phyloP scores from a whole-genome alignment of 2,329 filamentous ascomycete genomes.

The Scopulariopsis brevicaulis region DNA sequence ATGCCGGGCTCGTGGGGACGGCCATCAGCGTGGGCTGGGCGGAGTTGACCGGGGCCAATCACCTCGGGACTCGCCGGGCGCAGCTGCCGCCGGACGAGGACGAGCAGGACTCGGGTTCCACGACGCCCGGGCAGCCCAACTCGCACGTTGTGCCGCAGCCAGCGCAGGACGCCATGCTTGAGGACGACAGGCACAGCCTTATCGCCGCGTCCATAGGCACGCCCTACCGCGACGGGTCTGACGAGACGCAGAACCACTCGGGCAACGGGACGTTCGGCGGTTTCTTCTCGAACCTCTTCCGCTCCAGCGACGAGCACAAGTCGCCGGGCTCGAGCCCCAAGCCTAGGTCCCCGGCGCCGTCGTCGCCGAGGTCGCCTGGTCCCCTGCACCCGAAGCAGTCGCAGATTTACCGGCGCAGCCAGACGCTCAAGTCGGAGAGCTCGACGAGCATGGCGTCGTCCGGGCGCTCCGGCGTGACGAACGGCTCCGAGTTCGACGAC shows the following conservation, averaged over 20 bases:
- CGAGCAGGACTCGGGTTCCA: slow-evolving; percentile 17
- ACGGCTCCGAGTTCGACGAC: slow-evolving; percentile 35
- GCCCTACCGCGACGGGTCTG: slow-evolving; percentile 16
- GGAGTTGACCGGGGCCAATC: slow-evolving; percentile 69
- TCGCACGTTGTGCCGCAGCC: slow-evolving; percentile 60
- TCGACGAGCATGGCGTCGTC: slow-evolving; percentile 15
- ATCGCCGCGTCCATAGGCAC: slow-evolving; percentile 25
- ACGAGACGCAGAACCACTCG: background rate
- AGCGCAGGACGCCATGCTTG: slow-evolving; percentile 48
- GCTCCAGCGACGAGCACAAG: slow-evolving; percentile 40
- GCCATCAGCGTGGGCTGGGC: slow-evolving; percentile 92
- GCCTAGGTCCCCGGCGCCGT: slow-evolving; percentile 20
- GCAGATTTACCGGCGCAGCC: slow-evolving; percentile 66
- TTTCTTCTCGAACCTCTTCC: slow-evolving; percentile 53
- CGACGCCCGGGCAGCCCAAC: slow-evolving; percentile 19
- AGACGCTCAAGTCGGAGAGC: slow-evolving; percentile 50
- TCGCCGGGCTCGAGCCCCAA: slow-evolving; percentile 16
- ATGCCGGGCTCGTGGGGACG: slow-evolving; percentile 85
- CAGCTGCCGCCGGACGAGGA: slow-evolving; percentile 26
- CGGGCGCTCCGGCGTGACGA: slow-evolving; percentile 29
- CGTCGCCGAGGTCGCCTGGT: slow-evolving; percentile 12
- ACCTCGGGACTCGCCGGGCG: slow-evolving; percentile 31
- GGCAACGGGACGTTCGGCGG: background rate
- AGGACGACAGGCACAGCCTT: slow-evolving; percentile 53
- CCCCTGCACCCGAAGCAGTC: slow-evolving; percentile 40